phyloP scores from a whole-genome alignment of 495 filamentous ascomycete genomes.

The Sabuloglossum arenarium region DNA sequence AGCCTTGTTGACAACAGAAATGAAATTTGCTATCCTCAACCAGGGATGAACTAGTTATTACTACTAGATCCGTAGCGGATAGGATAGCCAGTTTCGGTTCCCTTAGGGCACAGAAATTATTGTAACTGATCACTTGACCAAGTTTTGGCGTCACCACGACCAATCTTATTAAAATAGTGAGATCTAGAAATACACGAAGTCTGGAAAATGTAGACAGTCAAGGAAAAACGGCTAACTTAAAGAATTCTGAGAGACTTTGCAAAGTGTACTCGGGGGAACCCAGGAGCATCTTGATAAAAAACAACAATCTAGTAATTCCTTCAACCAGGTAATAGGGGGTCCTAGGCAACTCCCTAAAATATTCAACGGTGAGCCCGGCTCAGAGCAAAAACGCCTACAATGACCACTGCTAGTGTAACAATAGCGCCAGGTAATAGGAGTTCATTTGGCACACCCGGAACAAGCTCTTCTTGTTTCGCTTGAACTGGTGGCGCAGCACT shows the following conservation, averaged over 20 bases:
- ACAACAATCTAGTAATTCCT: not conserved
- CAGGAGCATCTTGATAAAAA: no score
- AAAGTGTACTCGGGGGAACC: no score
- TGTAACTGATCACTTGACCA: not conserved
- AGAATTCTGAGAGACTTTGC: no score
- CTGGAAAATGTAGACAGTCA: not conserved
- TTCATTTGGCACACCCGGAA: constrained; percentile 88
- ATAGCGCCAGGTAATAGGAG: constrained; percentile 83
- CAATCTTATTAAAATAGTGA: not conserved
- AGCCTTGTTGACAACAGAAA: no score
- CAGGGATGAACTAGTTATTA: no score
- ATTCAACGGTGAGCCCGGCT: constrained; percentile 36
- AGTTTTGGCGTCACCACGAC: not conserved
- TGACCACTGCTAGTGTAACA: constrained; percentile 83
- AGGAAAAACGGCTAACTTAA: not conserved
- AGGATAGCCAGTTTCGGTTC: no score
- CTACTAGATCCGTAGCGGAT: no score
- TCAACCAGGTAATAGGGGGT: not conserved
- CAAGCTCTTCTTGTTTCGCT: constrained; percentile 37
- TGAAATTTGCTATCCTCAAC: no score
- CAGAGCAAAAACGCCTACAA: constrained; percentile 83
- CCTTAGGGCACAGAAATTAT: no score
- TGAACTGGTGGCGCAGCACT: constrained; percentile 11
- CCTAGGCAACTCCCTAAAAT: not conserved
- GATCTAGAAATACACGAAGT: not conserved